These are phyloP conservation scores for Crithidia thermophila DNA, from an alignment of 208 protist species.

Conservation along the genomic window DNA sequence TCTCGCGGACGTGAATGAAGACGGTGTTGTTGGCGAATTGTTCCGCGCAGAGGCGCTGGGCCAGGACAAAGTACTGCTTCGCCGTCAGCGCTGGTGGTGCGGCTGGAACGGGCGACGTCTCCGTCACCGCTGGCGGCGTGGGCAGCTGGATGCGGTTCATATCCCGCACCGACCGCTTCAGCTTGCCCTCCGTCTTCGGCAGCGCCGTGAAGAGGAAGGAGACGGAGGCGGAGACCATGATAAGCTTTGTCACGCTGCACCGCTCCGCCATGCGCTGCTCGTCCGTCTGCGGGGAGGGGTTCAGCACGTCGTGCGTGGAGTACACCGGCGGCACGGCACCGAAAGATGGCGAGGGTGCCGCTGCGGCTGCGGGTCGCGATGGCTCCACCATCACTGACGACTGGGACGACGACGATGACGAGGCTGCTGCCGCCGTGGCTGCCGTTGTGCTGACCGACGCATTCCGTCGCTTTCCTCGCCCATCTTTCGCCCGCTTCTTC, in stretches of 20 bases:
- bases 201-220: slow-evolving; percentile 68
- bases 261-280: slow-evolving; percentile 66
- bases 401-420: not conserved
- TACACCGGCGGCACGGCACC: slow-evolving; percentile 31
- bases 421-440: not conserved
- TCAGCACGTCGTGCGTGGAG: slow-evolving; percentile 32
- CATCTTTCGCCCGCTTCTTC: not conserved
- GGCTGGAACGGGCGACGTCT: not conserved
- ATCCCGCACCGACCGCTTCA: slow-evolving; percentile 64
- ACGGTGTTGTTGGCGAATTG: slow-evolving; percentile 67
- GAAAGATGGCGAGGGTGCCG: slow-evolving; percentile 1
- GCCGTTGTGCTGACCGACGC: not conserved
- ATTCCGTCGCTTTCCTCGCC: not conserved
- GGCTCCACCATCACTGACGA: not conserved
- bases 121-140: not conserved
- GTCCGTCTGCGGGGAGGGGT: slow-evolving; percentile 33
- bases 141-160: slow-evolving; percentile 48
- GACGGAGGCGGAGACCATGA: slow-evolving; percentile 79
- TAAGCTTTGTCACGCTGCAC: slow-evolving; percentile 81
- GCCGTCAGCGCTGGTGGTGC: slow-evolving; percentile 4
- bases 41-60: slow-evolving; percentile 65
- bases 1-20: slow-evolving; percentile 81
- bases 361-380: not conserved
- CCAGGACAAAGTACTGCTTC: slow-evolving; percentile 37
- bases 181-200: slow-evolving; percentile 37